Evolutionary conservation across 805 yeast genomes (phyloP).

Genomic region (Yarrowia porcina): DNA sequence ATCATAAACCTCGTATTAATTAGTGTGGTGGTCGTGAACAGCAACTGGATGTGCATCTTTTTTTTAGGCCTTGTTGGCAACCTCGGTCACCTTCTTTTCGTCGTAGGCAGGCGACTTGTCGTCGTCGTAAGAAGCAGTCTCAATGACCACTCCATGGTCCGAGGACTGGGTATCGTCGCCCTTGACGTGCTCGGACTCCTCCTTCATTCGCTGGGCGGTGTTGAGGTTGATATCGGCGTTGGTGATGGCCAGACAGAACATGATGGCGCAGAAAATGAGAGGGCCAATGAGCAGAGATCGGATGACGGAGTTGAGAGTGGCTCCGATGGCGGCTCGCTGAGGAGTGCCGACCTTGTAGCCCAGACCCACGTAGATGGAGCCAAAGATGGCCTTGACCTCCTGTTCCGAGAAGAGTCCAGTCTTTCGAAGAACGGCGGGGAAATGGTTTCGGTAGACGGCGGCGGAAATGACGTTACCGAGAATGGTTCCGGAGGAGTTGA

Average conservation of each 20-base stretch:
- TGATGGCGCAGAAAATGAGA: constrained; percentile 2
- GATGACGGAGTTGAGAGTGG: constrained; percentile 9
- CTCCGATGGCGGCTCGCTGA: constrained; percentile 5
- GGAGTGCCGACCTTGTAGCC: background rate
- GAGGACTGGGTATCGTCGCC: background rate
- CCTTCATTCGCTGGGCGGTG: constrained; percentile 10
- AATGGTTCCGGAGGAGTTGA: constrained; percentile 24
- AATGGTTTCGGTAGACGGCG: constrained; percentile 24
- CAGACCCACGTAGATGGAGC: background rate
- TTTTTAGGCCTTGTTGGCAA: background rate
- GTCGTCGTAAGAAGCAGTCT: background rate
- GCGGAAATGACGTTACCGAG: constrained; percentile 26
- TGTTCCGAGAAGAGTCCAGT: background rate
- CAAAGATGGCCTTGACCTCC: background rate
- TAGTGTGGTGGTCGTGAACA: no score
- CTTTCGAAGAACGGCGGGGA: background rate
- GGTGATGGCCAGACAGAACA: constrained; percentile 7
- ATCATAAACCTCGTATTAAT: no score
- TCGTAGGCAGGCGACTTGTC: background rate
- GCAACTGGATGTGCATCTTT: no score
- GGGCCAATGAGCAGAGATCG: constrained; percentile 12
- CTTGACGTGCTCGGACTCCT: constrained; percentile 6
- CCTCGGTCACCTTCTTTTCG: background rate
- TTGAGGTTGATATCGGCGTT: constrained; percentile 4
- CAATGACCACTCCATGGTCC: background rate